Conservation (phyloP, 148 eudicot genomes). For the Vaccinium vitisidaea region DNA sequence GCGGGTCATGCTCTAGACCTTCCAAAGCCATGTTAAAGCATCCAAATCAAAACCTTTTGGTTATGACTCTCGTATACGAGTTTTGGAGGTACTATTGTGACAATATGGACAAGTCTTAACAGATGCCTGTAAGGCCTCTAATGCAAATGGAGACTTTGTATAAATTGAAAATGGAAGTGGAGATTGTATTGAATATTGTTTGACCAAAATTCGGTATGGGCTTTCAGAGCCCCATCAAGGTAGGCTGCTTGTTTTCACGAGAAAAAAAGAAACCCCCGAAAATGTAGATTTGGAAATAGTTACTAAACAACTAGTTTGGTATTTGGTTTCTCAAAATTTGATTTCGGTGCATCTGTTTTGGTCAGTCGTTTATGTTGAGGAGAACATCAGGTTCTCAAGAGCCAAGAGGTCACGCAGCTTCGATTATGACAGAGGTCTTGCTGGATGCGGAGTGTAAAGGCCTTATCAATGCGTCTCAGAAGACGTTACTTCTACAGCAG, state of each 20-base stretch:
- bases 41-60: neutral
- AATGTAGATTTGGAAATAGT: neutral
- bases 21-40: neutral
- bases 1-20: neutral
- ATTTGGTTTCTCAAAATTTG: neutral
- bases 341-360: neutral
- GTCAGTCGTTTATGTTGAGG: slow-evolving; percentile 73
- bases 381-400: slow-evolving; percentile 60
- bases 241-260: neutral
- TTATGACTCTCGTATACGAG: neutral
- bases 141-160: neutral
- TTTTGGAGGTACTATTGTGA: neutral
- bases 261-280: no score
- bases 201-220: no score
- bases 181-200: neutral
- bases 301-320: neutral
- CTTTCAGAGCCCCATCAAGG: neutral
- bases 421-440: slow-evolving; percentile 79
- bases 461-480: slow-evolving; percentile 65
- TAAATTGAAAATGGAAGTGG: neutral
- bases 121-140: neutral
- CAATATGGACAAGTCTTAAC: neutral
- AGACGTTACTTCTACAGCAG: slow-evolving; percentile 62
- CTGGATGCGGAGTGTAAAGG: slow-evolving; percentile 82
- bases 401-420: slow-evolving; percentile 73